Evolutionary conservation across 164 flowering plant genomes (phyloP).

Genomic region (Macadamia tetraphylla): DNA sequence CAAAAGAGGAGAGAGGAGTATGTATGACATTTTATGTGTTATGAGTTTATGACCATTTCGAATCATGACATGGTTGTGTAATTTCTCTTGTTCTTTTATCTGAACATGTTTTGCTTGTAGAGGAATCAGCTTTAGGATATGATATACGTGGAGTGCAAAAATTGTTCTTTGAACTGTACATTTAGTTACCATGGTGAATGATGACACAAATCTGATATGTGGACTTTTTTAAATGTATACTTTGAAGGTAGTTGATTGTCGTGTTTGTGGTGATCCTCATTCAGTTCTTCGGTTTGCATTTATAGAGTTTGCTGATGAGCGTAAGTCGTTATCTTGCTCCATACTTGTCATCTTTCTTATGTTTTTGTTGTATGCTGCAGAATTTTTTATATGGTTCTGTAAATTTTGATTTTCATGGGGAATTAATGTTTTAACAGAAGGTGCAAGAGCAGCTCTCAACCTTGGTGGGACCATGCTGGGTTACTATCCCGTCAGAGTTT

Average conservation of each 20-base stretch:
- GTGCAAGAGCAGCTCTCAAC: constrained; percentile 81
- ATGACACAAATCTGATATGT: not conserved
- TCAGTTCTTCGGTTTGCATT: constrained; percentile 95
- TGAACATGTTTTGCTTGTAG: not conserved
- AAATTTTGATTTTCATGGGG: not conserved
- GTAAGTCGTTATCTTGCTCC: constrained; percentile 36
- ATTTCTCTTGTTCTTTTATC: not conserved
- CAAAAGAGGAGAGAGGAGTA: too few relatives aligned
- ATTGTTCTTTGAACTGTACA: not conserved
- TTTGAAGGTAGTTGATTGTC: constrained; percentile 92
- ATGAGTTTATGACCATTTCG: not conserved
- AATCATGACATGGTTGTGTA: not conserved
- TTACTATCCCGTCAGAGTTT: constrained; percentile 87
- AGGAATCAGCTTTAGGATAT: not conserved
- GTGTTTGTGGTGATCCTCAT: constrained; percentile 96
- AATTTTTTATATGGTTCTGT: not conserved
- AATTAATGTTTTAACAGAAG: constrained; percentile 44
- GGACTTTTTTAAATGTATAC: constrained; percentile 11
- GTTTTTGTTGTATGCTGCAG: not conserved
- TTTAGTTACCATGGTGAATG: not conserved
- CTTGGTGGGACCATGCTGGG: constrained; percentile 94
- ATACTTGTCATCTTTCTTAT: not conserved
- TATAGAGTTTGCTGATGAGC: constrained; percentile 88
- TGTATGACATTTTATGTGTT: not conserved
- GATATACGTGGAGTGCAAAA: not conserved